These are phyloP conservation scores for Scheffersomyces stipitis DNA, from an alignment of 805 yeast genomes.

Conservation along the genomic window DNA sequence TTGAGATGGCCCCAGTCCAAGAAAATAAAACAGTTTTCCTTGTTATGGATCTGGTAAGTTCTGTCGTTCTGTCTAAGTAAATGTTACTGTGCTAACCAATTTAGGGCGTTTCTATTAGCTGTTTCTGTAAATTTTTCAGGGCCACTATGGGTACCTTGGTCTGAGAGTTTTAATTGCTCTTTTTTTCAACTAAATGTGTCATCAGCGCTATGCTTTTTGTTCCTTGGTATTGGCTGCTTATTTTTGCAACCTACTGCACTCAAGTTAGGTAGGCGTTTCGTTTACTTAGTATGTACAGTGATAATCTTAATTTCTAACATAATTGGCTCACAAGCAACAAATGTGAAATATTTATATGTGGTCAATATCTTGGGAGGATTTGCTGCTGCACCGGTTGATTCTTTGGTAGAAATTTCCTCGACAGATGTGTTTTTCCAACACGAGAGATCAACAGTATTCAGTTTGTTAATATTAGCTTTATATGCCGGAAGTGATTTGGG, in stretches of 20 bases:
- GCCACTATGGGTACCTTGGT: constrained; percentile 37
- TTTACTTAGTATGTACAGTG: constrained; percentile 26
- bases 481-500: constrained; percentile 45
- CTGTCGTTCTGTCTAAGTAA: too few relatives aligned
- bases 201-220: constrained; percentile 49
- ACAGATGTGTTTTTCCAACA: constrained; percentile 48
- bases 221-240: constrained; percentile 43
- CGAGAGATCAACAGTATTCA: constrained; percentile 35
- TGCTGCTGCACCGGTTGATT: constrained; percentile 46
- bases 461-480: constrained; percentile 37
- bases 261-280: constrained; percentile 31
- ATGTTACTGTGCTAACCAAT: constrained; percentile 3
- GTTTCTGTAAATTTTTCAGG: constrained; percentile 26
- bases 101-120: constrained; percentile 21
- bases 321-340: constrained; percentile 29
- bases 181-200: constrained; percentile 44
- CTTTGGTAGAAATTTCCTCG: constrained; percentile 48
- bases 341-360: constrained; percentile 20
- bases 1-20: constrained; percentile 30
- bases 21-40: constrained; percentile 27
- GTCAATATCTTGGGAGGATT: constrained; percentile 27
- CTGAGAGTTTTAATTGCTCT: constrained; percentile 28
- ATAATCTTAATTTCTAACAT: constrained; percentile 27
- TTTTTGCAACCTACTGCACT: constrained; percentile 36
- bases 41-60: constrained; percentile 28